phyloP scores from a whole-genome alignment of 2,329 filamentous ascomycete genomes.

The Verticillium alfalfae region DNA sequence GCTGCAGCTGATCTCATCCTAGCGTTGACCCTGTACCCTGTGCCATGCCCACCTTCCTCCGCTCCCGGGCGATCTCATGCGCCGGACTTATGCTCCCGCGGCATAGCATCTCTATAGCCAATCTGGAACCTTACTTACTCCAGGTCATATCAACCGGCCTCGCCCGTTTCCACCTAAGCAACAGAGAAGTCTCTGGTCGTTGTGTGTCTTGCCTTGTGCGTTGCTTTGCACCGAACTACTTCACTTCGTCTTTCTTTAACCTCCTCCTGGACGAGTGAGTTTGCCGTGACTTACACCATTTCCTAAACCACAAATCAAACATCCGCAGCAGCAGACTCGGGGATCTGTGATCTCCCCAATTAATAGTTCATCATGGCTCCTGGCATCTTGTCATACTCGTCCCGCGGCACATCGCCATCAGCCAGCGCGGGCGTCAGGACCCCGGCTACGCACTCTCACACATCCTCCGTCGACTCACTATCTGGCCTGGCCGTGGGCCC shows the following conservation, averaged over 20 bases:
- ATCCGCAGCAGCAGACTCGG: conserved; percentile 7
- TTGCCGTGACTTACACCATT: neutral
- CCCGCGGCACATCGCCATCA: conserved; percentile 11
- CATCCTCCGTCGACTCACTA: conserved; percentile 10
- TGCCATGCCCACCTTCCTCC: neutral
- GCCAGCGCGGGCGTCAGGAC: conserved; percentile 12
- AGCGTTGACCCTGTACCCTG: neutral
- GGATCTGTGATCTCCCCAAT: conserved; percentile 3
- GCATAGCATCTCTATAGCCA: neutral
- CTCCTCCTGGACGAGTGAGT: neutral
- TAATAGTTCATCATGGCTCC: conserved; percentile 10
- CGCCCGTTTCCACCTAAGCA: conserved; percentile 6
- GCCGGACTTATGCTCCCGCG: neutral
- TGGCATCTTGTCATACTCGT: conserved; percentile 11
- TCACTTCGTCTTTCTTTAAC: neutral
- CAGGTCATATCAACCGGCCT: conserved; percentile 8
- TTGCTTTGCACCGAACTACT: neutral
- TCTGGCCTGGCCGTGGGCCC: conserved; percentile 9
- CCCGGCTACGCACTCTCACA: conserved; percentile 10
- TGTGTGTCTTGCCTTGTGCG: conserved; percentile 4
- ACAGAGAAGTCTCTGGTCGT: conserved; percentile 8
- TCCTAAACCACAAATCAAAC: neutral
- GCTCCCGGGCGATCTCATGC: neutral
- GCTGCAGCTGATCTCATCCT: conserved; percentile 8
- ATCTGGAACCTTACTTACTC: conserved; percentile 10